These are phyloP conservation scores for Glomus cerebriforme DNA, from an alignment of 192 early-diverging fungal species.

Conservation along the genomic window DNA sequence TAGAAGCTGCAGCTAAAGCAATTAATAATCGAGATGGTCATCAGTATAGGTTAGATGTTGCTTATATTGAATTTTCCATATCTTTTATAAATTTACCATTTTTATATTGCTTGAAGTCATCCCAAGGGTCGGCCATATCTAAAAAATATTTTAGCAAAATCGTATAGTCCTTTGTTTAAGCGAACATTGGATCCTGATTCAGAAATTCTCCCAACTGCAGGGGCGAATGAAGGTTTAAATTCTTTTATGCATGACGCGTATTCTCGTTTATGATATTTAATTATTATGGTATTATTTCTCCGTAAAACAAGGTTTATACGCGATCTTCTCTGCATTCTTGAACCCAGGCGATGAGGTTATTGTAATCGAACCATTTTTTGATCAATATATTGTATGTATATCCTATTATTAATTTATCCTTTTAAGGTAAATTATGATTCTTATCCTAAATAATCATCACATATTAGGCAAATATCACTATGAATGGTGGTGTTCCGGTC, in stretches of 20 bases:
- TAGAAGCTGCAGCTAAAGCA: conserved; percentile 72
- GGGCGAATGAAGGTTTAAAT: conserved; percentile 43
- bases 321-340: conserved; percentile 81
- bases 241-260: background rate
- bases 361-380: conserved; percentile 95
- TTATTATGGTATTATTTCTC: background rate
- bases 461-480: conserved; percentile 68
- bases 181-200: conserved; percentile 70
- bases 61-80: too few relatives aligned
- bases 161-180: conserved; percentile 70
- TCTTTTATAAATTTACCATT: too few relatives aligned
- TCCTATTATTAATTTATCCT: background rate
- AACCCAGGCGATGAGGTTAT: conserved; percentile 86
- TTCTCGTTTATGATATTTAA: background rate
- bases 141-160: conserved; percentile 72
- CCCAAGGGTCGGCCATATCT: conserved; percentile 66
- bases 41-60: conserved; percentile 81
- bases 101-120: conserved; percentile 39
- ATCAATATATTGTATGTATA: conserved; percentile 79
- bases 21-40: conserved; percentile 64
- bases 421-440: background rate
- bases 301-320: conserved; percentile 57
- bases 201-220: conserved; percentile 88
- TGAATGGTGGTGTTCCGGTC: conserved; percentile 87
- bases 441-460: background rate